Evolutionary conservation across 768 basidiomycete species (phyloP), one percentile per base, ranked within the genome.

Genomic region (Psilocybe tampanensis): DNA sequence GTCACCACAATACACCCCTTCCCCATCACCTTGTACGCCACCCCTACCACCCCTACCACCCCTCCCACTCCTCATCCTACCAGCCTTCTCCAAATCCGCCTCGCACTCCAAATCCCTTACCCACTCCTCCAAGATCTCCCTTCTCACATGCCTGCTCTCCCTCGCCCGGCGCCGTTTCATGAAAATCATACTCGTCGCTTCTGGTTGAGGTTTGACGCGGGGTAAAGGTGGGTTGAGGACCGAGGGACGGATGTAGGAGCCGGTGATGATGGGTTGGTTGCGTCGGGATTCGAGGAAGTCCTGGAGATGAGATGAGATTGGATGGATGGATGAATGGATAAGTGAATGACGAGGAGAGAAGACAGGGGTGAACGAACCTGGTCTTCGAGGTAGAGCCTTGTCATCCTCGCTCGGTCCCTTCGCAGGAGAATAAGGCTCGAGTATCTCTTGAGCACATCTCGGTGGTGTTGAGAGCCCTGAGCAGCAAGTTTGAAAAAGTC

Each of bases 121-220:
- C 21, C 58, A 55, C 29, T 71, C 77, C 3, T 61, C 54, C 2
- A 84, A 56, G 12, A 67, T 60, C 3, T 61, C 67, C 8, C 70
- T 67, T 48, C 68, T 70, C 24, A 64, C 71, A n/a, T 78, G 60
- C 4, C 90, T 80, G 33, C 73, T 70, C 6, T 76, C 68, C n/a
- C 76, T 64, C 2, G 73, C 71, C 19, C 58, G 53, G 33, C 70
- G 69, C 2, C 84, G 75, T 23, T 74, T 73, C 8, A 73, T 67
- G 32, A 95, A 90, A 76, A 94, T 92, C 68, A 82, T 80, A 1
- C 82, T 78, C 44, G 94, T 81, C n/a, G 80, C 76, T 4, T 72
- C 63, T 0, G 95, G 95, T 60, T 96, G 93, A 0, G 91, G 92
- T 39, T 80, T 84, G 62, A 97, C 74, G 0, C 91, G 84, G 0